Evolutionary conservation across 768 basidiomycete species (phyloP).

Genomic region (Termitomyces sp.): DNA sequence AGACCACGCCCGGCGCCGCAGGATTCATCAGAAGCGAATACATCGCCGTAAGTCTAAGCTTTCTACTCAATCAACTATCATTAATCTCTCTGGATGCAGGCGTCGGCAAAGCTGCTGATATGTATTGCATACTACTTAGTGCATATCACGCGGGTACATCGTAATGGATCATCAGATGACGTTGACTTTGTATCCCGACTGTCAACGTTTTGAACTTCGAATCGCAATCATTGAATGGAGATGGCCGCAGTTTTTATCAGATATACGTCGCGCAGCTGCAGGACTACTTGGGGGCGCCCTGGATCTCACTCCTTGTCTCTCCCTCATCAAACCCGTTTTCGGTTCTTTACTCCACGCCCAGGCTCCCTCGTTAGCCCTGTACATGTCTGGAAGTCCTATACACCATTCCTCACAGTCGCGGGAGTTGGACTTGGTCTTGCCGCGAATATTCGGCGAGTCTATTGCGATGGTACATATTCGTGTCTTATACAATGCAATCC

Average conservation of each 20-base stretch:
- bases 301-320: slow-evolving; percentile 5
- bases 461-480: slow-evolving; percentile 49
- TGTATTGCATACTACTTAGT: too few species aligned
- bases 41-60: too few species aligned
- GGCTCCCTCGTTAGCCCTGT: not conserved
- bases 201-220: too few species aligned
- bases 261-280: slow-evolving; percentile 8
- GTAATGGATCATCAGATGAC: too few species aligned
- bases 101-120: too few species aligned
- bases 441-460: slow-evolving; percentile 32
- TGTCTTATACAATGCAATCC: not conserved
- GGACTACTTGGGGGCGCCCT: not conserved
- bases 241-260: slow-evolving; percentile 9
- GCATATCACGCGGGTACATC: too few species aligned
- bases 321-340: slow-evolving; percentile 10
- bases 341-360: slow-evolving; percentile 2
- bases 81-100: too few species aligned
- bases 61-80: too few species aligned
- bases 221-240: too few species aligned
- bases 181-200: too few species aligned
- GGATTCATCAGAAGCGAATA: too few species aligned
- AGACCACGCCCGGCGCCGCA: too few species aligned
- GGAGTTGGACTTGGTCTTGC: slow-evolving; percentile 47
- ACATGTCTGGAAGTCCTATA: slow-evolving; percentile 9
- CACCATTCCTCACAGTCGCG: slow-evolving; percentile 29